Percentiles rank a stretch among this genome's conserved stretches.
These are phyloP conservation scores for Hymenoscyphus albidus DNA, from an alignment of 2,329 filamentous ascomycete genomes.

Conservation along the genomic window DNA sequence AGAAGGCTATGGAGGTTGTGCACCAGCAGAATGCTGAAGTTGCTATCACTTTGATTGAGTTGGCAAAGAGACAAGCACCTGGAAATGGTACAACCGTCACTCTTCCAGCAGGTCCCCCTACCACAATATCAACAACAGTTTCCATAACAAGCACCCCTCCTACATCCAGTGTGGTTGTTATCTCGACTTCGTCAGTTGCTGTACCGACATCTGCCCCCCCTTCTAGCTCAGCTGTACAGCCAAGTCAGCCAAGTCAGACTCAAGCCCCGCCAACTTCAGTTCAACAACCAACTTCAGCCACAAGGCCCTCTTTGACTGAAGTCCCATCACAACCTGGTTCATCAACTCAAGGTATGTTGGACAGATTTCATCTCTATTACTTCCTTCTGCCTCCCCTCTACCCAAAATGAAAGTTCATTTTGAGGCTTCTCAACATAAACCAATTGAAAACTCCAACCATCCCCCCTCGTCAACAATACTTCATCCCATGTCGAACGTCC, in stretches of 20 bases:
- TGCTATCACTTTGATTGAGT: slow-evolving; percentile 58
- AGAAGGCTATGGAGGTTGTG: slow-evolving; percentile 58
- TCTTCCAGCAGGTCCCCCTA: not conserved
- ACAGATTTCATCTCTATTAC: not conserved
- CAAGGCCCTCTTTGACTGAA: not conserved
- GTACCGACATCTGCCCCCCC: not conserved
- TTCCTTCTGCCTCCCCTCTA: not conserved
- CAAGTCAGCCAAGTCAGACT: not conserved
- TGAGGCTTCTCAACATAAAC: not conserved
- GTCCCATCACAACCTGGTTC: not conserved
- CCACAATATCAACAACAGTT: not conserved
- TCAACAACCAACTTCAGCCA: not conserved
- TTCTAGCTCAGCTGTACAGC: not conserved
- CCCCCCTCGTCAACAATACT: not conserved
- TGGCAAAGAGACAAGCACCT: slow-evolving; percentile 57
- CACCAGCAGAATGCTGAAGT: slow-evolving; percentile 58
- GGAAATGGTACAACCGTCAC: slow-evolving; percentile 20
- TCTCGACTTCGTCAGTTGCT: not conserved
- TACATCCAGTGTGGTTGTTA: not conserved
- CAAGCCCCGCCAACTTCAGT: not conserved
- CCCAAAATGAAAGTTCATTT: slow-evolving; percentile 2
- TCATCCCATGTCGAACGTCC: not conserved
- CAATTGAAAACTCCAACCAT: not conserved
- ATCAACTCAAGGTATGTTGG: slow-evolving; percentile 9
- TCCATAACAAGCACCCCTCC: not conserved